These are phyloP conservation scores for Fusarium ramigenum DNA, from an alignment of 2,329 filamentous ascomycete species.

Conservation along the genomic window DNA sequence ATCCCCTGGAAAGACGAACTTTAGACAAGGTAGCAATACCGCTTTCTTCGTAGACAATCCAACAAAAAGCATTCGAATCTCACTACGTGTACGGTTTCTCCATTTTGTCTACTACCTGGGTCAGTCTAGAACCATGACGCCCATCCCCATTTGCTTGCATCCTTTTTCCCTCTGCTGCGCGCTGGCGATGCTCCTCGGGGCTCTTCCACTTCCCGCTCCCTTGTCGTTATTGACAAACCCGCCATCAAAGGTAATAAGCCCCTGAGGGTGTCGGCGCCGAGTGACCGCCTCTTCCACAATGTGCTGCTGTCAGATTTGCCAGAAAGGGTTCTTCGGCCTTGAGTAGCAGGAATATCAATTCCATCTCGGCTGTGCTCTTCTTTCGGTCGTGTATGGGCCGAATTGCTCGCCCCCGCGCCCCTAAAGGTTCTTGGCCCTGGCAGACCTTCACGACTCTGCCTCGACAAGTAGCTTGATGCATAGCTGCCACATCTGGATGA, in stretches of 20 bases:
- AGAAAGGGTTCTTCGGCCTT: constrained; percentile 1
- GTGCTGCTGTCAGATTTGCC: constrained; percentile 10
- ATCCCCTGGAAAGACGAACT: constrained; percentile 58
- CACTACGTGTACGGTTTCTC: constrained; percentile 9
- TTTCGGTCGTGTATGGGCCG: background rate
- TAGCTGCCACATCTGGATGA: constrained; percentile 12
- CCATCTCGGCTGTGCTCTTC: background rate
- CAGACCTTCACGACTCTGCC: constrained; percentile 10
- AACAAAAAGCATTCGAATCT: constrained; percentile 25
- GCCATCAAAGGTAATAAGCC: constrained; percentile 29
- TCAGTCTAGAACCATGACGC: constrained; percentile 43
- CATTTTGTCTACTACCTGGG: constrained; percentile 14
- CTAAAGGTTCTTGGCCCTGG: background rate
- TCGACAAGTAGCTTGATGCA: constrained; percentile 12
- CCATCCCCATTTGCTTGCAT: constrained; percentile 44
- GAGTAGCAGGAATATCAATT: constrained; percentile 1
- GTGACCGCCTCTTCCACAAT: constrained; percentile 36
- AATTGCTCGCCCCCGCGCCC: background rate
- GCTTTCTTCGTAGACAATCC: constrained; percentile 25
- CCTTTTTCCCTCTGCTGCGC: constrained; percentile 37
- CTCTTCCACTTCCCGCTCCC: constrained; percentile 19
- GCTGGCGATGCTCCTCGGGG: background rate
- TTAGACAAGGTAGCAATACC: constrained; percentile 37
- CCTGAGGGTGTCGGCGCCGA: constrained; percentile 34
- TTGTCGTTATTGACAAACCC: constrained; percentile 20